Percentiles rank a stretch among this genome's conserved stretches.
phyloP scores from a whole-genome alignment of 495 filamentous ascomycete genomes.

The Aspergillus incahuasiensis region DNA sequence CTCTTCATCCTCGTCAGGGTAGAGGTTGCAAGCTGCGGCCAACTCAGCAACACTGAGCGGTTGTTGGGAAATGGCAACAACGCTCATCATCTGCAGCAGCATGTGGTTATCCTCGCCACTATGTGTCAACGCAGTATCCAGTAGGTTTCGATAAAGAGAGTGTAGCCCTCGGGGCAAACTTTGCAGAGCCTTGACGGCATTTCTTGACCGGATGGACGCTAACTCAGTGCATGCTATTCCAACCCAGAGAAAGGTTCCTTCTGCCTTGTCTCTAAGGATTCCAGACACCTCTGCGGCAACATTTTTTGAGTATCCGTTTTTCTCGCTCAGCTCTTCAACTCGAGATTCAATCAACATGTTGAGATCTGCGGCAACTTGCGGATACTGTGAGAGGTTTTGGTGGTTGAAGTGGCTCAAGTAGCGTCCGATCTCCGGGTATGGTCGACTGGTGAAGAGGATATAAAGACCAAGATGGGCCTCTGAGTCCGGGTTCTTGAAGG shows the following conservation, averaged over 20 bases:
- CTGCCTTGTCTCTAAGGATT: constrained; percentile 22
- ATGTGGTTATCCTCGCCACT: constrained; percentile 3
- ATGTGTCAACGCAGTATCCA: constrained; percentile 11
- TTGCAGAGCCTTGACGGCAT: constrained; percentile 14
- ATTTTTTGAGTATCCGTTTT: constrained; percentile 19
- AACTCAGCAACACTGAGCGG: constrained; percentile 15
- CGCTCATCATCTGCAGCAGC: constrained; percentile 9
- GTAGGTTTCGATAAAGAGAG: constrained; percentile 16
- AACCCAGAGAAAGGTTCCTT: constrained; percentile 30
- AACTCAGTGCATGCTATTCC: constrained; percentile 21
- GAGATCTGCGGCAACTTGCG: constrained; percentile 16
- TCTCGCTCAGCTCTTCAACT: constrained; percentile 14
- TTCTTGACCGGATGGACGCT: constrained; percentile 1
- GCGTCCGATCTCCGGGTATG: constrained; percentile 16
- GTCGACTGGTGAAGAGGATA: constrained; percentile 27
- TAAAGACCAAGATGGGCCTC: constrained; percentile 4
- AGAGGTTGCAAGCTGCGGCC: constrained; percentile 9
- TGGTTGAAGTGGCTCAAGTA: constrained; percentile 12
- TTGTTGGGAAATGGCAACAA: constrained; percentile 12
- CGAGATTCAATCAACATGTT: constrained; percentile 17
- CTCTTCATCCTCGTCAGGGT: constrained; percentile 18
- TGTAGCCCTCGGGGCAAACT: constrained; percentile 14
- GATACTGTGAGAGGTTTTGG: constrained; percentile 15
- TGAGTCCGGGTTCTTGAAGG: not conserved
- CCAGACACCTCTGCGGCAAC: constrained; percentile 8